A percentile compares a stretch with the other conserved stretches of the same genome.
These are phyloP conservation scores for Exophiala xenobiotica DNA, from an alignment of 2,329 filamentous ascomycete species.

Conservation along the genomic window DNA sequence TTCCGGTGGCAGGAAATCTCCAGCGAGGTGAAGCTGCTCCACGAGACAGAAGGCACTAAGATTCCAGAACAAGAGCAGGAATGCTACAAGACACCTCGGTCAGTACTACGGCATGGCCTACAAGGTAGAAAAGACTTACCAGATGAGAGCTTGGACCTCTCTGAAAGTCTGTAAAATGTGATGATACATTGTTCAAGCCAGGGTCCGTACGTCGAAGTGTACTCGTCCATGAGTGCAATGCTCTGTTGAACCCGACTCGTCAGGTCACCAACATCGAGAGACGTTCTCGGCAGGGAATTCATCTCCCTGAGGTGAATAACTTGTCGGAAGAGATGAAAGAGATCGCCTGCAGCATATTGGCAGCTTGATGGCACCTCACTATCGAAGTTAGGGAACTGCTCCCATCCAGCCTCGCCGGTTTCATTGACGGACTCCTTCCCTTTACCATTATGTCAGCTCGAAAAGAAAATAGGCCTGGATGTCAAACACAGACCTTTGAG, in stretches of 20 bases:
- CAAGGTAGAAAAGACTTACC: slow-evolving; percentile 1
- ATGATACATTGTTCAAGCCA: slow-evolving; percentile 20
- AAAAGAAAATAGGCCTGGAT: not conserved
- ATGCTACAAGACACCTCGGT: slow-evolving; percentile 4
- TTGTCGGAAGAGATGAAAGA: slow-evolving; percentile 17
- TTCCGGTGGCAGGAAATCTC: not conserved
- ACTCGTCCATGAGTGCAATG: slow-evolving; percentile 6
- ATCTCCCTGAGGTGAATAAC: slow-evolving; percentile 8
- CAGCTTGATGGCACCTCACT: slow-evolving; percentile 9
- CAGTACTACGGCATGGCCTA: not conserved
- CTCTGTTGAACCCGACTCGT: not conserved
- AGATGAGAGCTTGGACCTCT: slow-evolving; percentile 17
- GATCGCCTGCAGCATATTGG: slow-evolving; percentile 17
- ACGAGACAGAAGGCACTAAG: slow-evolving; percentile 7
- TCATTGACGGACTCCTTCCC: not conserved
- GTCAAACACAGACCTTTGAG: slow-evolving; percentile 6
- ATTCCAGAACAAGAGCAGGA: slow-evolving; percentile 18
- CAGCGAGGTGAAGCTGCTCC: slow-evolving; percentile 15
- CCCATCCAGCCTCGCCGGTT: slow-evolving; percentile 1
- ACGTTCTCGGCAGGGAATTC: not conserved
- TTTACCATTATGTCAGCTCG: not conserved
- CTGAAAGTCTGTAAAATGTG: slow-evolving; percentile 17
- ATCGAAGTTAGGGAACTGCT: slow-evolving; percentile 13
- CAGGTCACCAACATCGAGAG: not conserved
- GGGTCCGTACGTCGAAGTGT: slow-evolving; percentile 8